Percentiles rank a stretch among this genome's conserved stretches.
Evolutionary conservation across 441 rosid species (phyloP).

Genomic region (Francoa sonchifolia): DNA sequence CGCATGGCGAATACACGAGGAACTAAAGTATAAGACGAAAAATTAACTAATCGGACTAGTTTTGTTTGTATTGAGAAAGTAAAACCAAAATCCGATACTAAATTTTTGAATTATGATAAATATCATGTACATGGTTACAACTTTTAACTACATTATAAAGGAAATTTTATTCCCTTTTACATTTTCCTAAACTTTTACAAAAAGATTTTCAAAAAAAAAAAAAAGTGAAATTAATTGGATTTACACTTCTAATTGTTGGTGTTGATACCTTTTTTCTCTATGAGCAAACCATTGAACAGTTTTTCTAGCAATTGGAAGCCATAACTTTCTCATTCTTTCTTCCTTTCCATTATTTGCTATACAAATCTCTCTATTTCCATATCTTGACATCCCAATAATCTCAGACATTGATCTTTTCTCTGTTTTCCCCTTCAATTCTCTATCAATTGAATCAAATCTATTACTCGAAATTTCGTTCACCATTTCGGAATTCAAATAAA

Average conservation of each 20-base stretch:
- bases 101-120: too few species aligned
- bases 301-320: constrained; percentile 76
- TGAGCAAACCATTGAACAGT: constrained; percentile 72
- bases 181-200: too few species aligned
- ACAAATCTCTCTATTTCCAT: constrained; percentile 15
- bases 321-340: constrained; percentile 45
- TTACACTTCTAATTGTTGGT: constrained; percentile 7
- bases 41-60: too few species aligned
- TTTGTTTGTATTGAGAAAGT: too few species aligned
- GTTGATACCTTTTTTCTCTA: constrained; percentile 40
- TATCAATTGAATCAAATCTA: constrained; percentile 28
- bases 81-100: too few species aligned
- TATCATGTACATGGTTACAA: too few species aligned
- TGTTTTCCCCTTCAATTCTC: constrained; percentile 15
- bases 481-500: constrained; percentile 69
- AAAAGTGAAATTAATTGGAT: too few species aligned
- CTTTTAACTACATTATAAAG: too few species aligned
- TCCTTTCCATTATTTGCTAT: constrained; percentile 21
- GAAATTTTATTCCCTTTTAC: too few species aligned
- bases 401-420: constrained; percentile 78
- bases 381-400: constrained; percentile 52
- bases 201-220: too few species aligned
- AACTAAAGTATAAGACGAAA: too few species aligned
- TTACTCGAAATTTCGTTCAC: constrained; percentile 36
- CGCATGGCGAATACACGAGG: too few species aligned